Percentiles rank a stretch among this genome's conserved stretches.
Conservation (phyloP, 805 yeast genomes). For the Metschnikowia henanensis region DNA sequence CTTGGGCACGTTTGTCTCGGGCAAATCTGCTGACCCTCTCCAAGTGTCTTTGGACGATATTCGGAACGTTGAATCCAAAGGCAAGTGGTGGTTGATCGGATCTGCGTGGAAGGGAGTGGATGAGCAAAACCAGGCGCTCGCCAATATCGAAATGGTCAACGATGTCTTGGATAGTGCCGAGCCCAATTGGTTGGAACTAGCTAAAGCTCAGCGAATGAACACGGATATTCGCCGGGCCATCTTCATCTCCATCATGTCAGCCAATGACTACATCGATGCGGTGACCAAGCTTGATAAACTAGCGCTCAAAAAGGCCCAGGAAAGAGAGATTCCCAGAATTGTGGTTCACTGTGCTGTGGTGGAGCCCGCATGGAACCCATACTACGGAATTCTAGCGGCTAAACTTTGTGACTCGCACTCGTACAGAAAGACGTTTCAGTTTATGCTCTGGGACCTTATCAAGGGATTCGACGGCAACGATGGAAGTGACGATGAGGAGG, state of each 20-base stretch:
- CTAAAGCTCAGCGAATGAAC: slow-evolving; percentile 87
- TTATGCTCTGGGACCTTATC: slow-evolving; percentile 83
- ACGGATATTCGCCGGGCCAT: slow-evolving; percentile 94
- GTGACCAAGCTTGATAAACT: slow-evolving; percentile 78
- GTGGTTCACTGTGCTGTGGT: slow-evolving; percentile 81
- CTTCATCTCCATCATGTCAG: slow-evolving; percentile 92
- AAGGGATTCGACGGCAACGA: slow-evolving; percentile 59
- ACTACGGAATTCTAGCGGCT: slow-evolving; percentile 76
- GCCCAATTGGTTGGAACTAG: slow-evolving; percentile 88
- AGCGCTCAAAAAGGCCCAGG: slow-evolving; percentile 74
- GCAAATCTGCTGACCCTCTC: slow-evolving; percentile 65
- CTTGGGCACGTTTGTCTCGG: slow-evolving; percentile 50
- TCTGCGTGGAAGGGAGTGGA: slow-evolving; percentile 90
- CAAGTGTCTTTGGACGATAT: slow-evolving; percentile 86
- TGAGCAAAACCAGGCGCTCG: slow-evolving; percentile 20
- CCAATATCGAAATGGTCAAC: slow-evolving; percentile 47
- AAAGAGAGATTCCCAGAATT: slow-evolving; percentile 83
- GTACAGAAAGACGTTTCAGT: slow-evolving; percentile 81
- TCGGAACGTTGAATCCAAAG: slow-evolving; percentile 69
- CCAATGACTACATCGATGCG: slow-evolving; percentile 89
- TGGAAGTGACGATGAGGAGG: slow-evolving; percentile 43
- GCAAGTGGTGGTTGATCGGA: slow-evolving; percentile 99
- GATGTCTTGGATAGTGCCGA: slow-evolving; percentile 67
- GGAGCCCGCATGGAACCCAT: slow-evolving; percentile 87
- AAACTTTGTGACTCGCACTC: slow-evolving; percentile 76